Base-by-base conservation (phyloP, 139 green algal genomes). In the Pseudopediastrum boryanum region DNA sequence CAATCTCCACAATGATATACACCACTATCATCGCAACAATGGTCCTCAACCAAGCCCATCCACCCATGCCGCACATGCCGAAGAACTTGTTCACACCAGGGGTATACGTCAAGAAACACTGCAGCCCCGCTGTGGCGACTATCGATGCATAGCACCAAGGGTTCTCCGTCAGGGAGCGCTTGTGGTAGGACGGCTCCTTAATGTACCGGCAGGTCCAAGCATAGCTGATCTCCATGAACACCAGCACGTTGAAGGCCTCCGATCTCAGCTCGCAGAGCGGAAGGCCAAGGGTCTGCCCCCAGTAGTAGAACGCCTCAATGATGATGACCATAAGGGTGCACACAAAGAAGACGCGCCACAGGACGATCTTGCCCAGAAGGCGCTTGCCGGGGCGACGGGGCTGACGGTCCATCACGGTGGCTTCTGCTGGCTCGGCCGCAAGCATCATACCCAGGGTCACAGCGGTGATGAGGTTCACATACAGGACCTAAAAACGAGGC, bases 391-490 rank as follows among this genome's bases (percentile, higher is more conserved):
- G 64, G 35, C 75, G 51, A 3, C 75, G 64, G 5, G 75, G 75
- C 3, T 39, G 64, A 29, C 75, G 64, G 44, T 76, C n/a, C 75
- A 82, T 82, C 64, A 82, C 69, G 75, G 67, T 41, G 1, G 36
- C 38, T 31, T 82, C 75, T 0, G 75, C 75, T 10, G 75, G 75
- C 64, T 82, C 75, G n/a, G 64, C 64, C 50, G 75, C 75, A 6
- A 82, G 64, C 64, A 76, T 82, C 61, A 85, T 74, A 38, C 79
- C 79, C 72, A 85, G 83, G 4, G 79, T 85, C 23, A 85, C 41
- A 4, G 79, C 71, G 2, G 94, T 98, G 10, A 98, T 93, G 35
- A 98, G 86, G 80, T 98, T 98, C 4, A 98, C 94, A 89, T 95
- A 98, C 62, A 96, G 89, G 76, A 95, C 85, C 82, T 94, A 88